These are phyloP conservation scores for Lentinula aciculospora DNA, from an alignment of 768 basidiomycete genomes.

Conservation along the genomic window DNA sequence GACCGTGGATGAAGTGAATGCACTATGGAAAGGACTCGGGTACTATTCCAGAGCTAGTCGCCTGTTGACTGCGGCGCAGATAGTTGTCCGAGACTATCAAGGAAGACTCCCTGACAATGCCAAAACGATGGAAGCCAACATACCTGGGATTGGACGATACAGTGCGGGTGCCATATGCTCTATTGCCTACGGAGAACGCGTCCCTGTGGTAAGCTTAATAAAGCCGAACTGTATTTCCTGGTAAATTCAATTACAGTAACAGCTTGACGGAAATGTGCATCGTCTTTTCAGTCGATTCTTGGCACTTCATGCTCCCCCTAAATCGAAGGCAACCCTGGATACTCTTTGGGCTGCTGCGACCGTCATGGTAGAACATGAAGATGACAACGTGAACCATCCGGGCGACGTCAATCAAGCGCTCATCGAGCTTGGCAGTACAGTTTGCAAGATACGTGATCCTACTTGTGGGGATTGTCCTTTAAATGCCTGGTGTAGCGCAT, in stretches of 20 bases:
- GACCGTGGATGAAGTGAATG: constrained; percentile 80
- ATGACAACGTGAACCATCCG: constrained; percentile 35
- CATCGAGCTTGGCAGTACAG: constrained; percentile 91
- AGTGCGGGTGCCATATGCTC: constrained; percentile 82
- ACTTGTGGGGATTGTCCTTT: constrained; percentile 71
- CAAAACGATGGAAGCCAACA: constrained; percentile 71
- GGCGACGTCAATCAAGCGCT: constrained; percentile 91
- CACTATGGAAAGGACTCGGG: constrained; percentile 87
- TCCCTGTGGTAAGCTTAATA: constrained; percentile 69
- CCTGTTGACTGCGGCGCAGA: constrained; percentile 79
- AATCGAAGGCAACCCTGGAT: constrained; percentile 72
- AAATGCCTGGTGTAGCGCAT: constrained; percentile 62
- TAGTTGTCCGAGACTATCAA: constrained; percentile 55
- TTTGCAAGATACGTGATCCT: constrained; percentile 85
- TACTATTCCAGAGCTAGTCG: constrained; percentile 87
- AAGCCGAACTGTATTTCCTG: constrained; percentile 1
- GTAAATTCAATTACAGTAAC: constrained; percentile 8
- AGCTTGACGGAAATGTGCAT: constrained; percentile 91
- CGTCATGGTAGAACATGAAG: constrained; percentile 47
- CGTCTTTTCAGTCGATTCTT: constrained; percentile 80
- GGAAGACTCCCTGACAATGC: constrained; percentile 80
- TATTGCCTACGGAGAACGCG: constrained; percentile 82
- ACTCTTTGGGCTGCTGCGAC: constrained; percentile 79
- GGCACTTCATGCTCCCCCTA: constrained; percentile 77
- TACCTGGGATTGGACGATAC: constrained; percentile 87